Conservation (phyloP, 257 asterid species). For the Cinchona pubescens region DNA sequence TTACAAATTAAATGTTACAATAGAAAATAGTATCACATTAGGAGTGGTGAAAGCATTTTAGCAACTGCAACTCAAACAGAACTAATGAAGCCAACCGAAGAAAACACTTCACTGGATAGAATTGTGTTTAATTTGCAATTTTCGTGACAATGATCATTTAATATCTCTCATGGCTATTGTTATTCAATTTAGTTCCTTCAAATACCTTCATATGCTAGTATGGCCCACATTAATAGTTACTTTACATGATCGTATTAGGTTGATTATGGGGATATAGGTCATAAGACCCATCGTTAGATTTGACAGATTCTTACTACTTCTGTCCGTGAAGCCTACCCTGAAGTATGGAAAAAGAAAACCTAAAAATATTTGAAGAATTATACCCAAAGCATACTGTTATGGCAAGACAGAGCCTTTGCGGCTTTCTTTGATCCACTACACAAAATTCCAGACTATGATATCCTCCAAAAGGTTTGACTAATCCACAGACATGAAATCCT, state of each 20-base stretch:
- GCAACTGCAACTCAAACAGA: not conserved
- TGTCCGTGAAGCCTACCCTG: not conserved
- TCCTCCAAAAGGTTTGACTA: no score
- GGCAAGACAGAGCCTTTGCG: no score
- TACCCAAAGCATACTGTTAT: not conserved
- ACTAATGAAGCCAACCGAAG: not conserved
- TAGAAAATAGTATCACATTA: not conserved
- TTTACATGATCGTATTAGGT: not conserved
- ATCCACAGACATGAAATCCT: no score
- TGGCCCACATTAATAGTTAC: not conserved
- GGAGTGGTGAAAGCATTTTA: not conserved
- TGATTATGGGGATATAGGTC: not conserved
- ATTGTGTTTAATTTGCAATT: not conserved
- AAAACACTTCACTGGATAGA: not conserved
- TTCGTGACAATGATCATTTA: not conserved
- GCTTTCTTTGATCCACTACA: no score
- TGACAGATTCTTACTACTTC: not conserved
- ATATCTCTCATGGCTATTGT: not conserved
- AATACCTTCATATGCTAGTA: not conserved
- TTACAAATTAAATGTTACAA: not conserved
- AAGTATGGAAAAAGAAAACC: not conserved
- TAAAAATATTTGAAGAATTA: not conserved
- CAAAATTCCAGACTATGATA: no score
- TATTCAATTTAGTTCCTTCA: no score
- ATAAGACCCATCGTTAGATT: not conserved